These are phyloP conservation scores for Puccinia triticina DNA, from an alignment of 1,284 basidiomycete genomes.

Conservation along the genomic window DNA sequence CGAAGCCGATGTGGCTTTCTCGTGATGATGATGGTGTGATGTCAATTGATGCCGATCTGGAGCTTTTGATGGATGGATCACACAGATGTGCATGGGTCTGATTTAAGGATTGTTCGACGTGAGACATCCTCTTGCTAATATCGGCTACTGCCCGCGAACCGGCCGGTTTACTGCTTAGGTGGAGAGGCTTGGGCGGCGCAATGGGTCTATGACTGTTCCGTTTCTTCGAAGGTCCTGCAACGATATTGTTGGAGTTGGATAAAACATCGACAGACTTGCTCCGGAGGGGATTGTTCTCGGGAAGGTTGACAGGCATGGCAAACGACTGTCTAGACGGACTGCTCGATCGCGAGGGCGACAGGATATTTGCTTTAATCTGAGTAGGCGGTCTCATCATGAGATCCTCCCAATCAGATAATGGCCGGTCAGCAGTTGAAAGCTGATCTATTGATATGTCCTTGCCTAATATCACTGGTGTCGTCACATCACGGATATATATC, in stretches of 20 bases:
- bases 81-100: neutral
- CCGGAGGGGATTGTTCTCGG: neutral
- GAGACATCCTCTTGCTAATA: neutral
- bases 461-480: conserved; percentile 30
- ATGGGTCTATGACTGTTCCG: conserved; percentile 6
- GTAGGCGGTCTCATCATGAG: neutral
- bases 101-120: neutral
- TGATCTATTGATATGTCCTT: neutral
- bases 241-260: neutral
- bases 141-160: neutral
- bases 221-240: neutral
- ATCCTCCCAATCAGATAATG: neutral
- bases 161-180: conserved; percentile 2
- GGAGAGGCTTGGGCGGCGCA: conserved; percentile 13
- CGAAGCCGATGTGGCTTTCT: neutral
- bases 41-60: neutral
- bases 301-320: neutral
- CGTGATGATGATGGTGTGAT: neutral
- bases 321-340: neutral
- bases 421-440: neutral
- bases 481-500: conserved; percentile 58
- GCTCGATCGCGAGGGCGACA: neutral
- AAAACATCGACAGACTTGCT: conserved; percentile 16
- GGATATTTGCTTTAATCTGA: neutral
- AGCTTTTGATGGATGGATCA: neutral